Evolutionary conservation across 805 yeast genomes (phyloP).

Genomic region (Wilhelminamyces savonicus): DNA sequence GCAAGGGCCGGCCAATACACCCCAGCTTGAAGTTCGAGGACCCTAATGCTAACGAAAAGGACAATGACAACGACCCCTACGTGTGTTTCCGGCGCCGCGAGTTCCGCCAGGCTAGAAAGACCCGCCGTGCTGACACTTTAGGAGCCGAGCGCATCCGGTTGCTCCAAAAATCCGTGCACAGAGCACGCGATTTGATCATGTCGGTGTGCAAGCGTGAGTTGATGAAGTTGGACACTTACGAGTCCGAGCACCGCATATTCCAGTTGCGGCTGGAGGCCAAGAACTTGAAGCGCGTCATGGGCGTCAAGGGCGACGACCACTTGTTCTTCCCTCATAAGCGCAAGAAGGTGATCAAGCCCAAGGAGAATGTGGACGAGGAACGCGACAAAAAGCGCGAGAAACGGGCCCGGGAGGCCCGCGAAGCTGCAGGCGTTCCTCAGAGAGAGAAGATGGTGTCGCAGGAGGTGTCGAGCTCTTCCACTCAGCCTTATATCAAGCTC

Average conservation of each 20-base stretch:
- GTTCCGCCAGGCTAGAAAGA: conserved; percentile 90
- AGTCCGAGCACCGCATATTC: conserved; percentile 62
- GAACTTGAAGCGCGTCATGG: conserved; percentile 64
- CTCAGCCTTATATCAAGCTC: conserved; percentile 77
- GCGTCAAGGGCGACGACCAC: conserved; percentile 79
- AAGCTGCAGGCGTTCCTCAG: conserved; percentile 11
- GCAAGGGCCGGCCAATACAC: conserved; percentile 63
- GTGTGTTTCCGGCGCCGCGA: conserved; percentile 94
- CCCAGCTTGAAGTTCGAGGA: conserved; percentile 83
- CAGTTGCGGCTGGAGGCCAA: conserved; percentile 68
- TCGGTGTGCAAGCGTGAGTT: conserved; percentile 72
- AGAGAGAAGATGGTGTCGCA: conserved; percentile 3
- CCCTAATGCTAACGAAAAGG: conserved; percentile 68
- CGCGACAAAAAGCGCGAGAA: conserved; percentile 9
- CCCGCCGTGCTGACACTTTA: conserved; percentile 88
- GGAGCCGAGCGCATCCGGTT: conserved; percentile 77
- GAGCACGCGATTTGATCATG: conserved; percentile 64
- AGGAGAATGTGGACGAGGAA: conserved; percentile 35
- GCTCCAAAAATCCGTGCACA: conserved; percentile 68
- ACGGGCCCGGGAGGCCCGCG: conserved; percentile 7
- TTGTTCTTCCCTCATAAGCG: conserved; percentile 73
- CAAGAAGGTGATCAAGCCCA: conserved; percentile 39
- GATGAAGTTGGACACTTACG: conserved; percentile 52
- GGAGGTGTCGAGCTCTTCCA: conserved; percentile 17
- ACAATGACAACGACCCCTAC: conserved; percentile 85